phyloP scores from a whole-genome alignment of 495 filamentous ascomycete genomes.

The Apodospora peruviana region DNA sequence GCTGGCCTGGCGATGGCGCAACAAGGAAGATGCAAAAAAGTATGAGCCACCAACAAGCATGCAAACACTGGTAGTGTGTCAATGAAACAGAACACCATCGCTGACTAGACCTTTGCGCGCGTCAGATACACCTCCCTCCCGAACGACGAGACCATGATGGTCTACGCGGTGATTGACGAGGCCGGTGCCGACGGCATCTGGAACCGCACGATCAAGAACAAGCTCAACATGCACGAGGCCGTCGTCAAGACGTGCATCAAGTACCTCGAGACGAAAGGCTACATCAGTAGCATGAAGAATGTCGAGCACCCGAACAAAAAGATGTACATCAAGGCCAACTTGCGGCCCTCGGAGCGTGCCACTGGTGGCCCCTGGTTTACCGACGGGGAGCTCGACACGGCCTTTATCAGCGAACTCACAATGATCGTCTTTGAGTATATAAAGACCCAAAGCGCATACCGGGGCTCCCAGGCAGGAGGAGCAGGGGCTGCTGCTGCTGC shows the following conservation, averaged over 20 bases:
- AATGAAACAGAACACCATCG: neutral
- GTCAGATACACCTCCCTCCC: conserved; percentile 59
- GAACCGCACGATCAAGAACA: conserved; percentile 70
- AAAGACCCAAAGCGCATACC: conserved; percentile 61
- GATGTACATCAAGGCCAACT: conserved; percentile 74
- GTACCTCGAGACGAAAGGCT: conserved; percentile 59
- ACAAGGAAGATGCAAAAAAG: conserved; percentile 66
- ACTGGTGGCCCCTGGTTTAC: conserved; percentile 94
- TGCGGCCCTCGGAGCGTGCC: conserved; percentile 77
- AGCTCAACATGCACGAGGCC: conserved; percentile 72
- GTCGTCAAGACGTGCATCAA: conserved; percentile 72
- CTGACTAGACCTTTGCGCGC: neutral
- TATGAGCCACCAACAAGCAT: conserved; percentile 29
- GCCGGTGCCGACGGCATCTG: conserved; percentile 78
- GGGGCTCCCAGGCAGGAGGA: conserved; percentile 24
- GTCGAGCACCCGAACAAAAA: conserved; percentile 63
- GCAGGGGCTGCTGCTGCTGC: conserved; percentile 11
- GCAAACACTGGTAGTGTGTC: too few relatives aligned
- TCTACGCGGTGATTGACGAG: conserved; percentile 82
- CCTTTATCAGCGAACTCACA: conserved; percentile 70
- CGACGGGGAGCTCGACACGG: conserved; percentile 69
- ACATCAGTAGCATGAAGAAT: conserved; percentile 54
- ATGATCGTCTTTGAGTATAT: conserved; percentile 66
- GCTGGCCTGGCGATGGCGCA: conserved; percentile 62
- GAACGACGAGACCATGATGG: conserved; percentile 63